Conservation (phyloP, 139 green algal genomes). For the Astrephomene gubernaculifera region DNA sequence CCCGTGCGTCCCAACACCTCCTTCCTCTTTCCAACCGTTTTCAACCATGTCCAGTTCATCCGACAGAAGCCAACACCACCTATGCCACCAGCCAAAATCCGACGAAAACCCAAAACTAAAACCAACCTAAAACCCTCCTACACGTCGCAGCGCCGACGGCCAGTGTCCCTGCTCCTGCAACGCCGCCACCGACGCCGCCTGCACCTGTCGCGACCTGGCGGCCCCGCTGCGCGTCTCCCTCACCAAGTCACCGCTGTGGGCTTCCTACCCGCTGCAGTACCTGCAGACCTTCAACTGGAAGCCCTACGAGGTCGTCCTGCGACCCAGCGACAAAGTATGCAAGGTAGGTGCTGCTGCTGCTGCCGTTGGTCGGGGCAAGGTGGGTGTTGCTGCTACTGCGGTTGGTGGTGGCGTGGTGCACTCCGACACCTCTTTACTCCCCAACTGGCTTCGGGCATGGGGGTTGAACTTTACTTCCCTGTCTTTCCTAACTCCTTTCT, state of each 20-base stretch:
- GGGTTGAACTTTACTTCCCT: too few species aligned
- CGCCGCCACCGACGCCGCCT: conserved; percentile 71
- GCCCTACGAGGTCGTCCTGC: conserved; percentile 59
- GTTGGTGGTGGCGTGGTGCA: too few species aligned
- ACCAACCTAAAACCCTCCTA: not conserved
- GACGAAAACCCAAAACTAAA: not conserved
- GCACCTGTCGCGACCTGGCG: conserved; percentile 78
- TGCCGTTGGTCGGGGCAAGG: too few species aligned
- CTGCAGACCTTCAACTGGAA: conserved; percentile 67
- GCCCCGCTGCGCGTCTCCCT: conserved; percentile 66
- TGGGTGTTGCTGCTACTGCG: too few species aligned
- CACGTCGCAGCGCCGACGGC: conserved; percentile 58
- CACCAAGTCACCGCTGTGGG: conserved; percentile 75
- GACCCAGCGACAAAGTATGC: conserved; percentile 53
- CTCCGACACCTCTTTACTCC: too few species aligned
- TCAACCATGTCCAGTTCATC: too few species aligned
- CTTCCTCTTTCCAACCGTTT: not conserved
- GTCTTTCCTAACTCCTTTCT: too few species aligned
- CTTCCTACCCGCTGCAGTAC: conserved; percentile 72
- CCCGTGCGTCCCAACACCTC: not conserved
- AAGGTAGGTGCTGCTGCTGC: conserved; percentile 54
- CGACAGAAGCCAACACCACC: too few species aligned
- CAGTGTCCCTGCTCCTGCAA: conserved; percentile 85
- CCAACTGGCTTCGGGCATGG: too few species aligned
- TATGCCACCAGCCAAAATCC: not conserved